A percentile compares a stretch with the other conserved stretches of the same genome.
phyloP scores from a whole-genome alignment of 139 green algal genomes.

The Nannochloris sp. region DNA sequence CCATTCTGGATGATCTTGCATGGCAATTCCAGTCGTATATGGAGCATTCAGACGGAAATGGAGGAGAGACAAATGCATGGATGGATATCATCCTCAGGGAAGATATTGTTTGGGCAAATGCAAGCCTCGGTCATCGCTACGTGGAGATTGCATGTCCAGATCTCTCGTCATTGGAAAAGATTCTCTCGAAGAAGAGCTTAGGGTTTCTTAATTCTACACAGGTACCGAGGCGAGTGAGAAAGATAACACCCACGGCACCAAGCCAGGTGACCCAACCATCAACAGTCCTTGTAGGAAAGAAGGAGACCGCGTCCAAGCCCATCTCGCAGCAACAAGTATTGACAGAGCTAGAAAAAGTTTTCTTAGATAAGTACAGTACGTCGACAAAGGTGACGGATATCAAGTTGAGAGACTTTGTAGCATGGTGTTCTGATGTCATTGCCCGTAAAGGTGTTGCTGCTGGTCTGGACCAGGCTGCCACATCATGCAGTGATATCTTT shows the following conservation, averaged over 20 bases:
- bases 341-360: constrained; percentile 27
- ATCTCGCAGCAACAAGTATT: neutral
- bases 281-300: too few relatives aligned
- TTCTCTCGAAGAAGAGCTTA: too few relatives aligned
- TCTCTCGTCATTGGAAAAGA: too few relatives aligned
- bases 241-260: too few relatives aligned
- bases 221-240: too few relatives aligned
- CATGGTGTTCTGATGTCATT: constrained; percentile 26
- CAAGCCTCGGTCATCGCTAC: too few relatives aligned
- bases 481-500: neutral
- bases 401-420: constrained; percentile 32
- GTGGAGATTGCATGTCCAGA: too few relatives aligned
- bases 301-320: neutral
- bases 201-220: too few relatives aligned
- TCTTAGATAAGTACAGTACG: constrained; percentile 40
- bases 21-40: neutral
- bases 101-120: too few relatives aligned
- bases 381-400: constrained; percentile 19
- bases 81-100: too few relatives aligned
- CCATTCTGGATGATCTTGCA: constrained; percentile 28
- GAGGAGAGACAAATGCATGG: too few relatives aligned
- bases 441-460: constrained; percentile 18
- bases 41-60: neutral
- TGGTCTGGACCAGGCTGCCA: constrained; percentile 4
- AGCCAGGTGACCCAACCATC: too few relatives aligned